These are phyloP conservation scores for Onygena corvina DNA, from an alignment of 2,329 filamentous ascomycete species.

Conservation along the genomic window DNA sequence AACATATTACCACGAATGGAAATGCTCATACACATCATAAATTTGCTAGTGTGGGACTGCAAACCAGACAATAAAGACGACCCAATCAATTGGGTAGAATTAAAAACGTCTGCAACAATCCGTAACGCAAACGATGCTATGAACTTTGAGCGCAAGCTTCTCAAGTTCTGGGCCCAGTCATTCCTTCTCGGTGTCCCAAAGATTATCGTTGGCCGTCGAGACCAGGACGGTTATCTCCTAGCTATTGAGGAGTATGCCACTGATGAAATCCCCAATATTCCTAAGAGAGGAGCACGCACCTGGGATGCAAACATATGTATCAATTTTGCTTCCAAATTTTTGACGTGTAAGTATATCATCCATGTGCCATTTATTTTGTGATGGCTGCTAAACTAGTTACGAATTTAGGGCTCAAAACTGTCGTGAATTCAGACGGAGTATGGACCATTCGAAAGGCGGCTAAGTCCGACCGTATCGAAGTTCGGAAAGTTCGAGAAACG, in stretches of 20 bases:
- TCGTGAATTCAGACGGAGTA: slow-evolving; percentile 56
- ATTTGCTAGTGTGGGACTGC: slow-evolving; percentile 60
- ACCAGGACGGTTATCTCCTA: slow-evolving; percentile 56
- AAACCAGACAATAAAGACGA: slow-evolving; percentile 55
- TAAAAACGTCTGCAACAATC: slow-evolving; percentile 78
- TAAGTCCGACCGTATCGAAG: slow-evolving; percentile 54
- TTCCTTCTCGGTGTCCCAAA: slow-evolving; percentile 87
- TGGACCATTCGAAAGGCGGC: slow-evolving; percentile 65
- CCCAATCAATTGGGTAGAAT: slow-evolving; percentile 84
- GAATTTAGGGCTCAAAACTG: slow-evolving; percentile 47
- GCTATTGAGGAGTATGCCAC: slow-evolving; percentile 70
- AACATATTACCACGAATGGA: slow-evolving; percentile 5
- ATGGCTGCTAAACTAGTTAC: slow-evolving; percentile 13
- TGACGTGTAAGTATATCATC: slow-evolving; percentile 53
- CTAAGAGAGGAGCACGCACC: slow-evolving; percentile 53
- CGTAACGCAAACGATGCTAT: slow-evolving; percentile 54
- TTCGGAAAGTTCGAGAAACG: slow-evolving; percentile 59
- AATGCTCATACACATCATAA: background rate
- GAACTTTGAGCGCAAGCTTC: slow-evolving; percentile 76
- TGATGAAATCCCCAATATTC: slow-evolving; percentile 60
- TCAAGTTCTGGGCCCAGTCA: slow-evolving; percentile 95
- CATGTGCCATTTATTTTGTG: slow-evolving; percentile 10
- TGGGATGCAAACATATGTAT: slow-evolving; percentile 95
- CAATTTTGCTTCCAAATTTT: slow-evolving; percentile 68
- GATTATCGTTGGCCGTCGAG: slow-evolving; percentile 81